A percentile compares a stretch with the other conserved stretches of the same genome.
Evolutionary conservation across 306 rosid genomes (phyloP).

Genomic region (Lupinus albus): DNA sequence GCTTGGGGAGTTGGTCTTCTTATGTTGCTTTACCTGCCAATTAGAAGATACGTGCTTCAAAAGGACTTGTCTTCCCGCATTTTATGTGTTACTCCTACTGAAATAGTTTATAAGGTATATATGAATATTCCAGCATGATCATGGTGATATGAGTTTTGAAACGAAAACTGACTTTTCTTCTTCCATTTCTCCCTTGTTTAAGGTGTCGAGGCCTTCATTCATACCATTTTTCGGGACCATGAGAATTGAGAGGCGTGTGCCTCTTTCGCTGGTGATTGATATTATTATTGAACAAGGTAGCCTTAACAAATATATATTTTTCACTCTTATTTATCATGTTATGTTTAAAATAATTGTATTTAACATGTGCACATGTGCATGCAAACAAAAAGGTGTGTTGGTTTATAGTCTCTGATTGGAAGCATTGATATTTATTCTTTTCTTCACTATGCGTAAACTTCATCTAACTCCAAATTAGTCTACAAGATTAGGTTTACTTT

Average conservation of each 20-base stretch:
- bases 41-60: slow-evolving; percentile 65
- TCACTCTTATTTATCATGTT: background rate
- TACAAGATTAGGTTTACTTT: background rate
- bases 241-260: slow-evolving; percentile 68
- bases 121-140: background rate
- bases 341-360: slow-evolving; percentile 10
- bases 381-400: background rate
- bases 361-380: too few species aligned
- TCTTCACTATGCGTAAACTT: slow-evolving; percentile 8
- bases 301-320: slow-evolving; percentile 16
- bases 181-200: slow-evolving; percentile 29
- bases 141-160: slow-evolving; percentile 25
- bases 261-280: slow-evolving; percentile 76
- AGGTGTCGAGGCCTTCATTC: slow-evolving; percentile 91
- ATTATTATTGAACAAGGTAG: slow-evolving; percentile 91
- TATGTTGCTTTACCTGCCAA: slow-evolving; percentile 86
- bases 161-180: slow-evolving; percentile 8
- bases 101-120: slow-evolving; percentile 80
- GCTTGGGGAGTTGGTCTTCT: slow-evolving; percentile 94
- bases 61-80: slow-evolving; percentile 78
- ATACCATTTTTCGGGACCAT: slow-evolving; percentile 75
- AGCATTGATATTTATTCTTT: slow-evolving; percentile 8
- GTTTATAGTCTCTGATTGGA: slow-evolving; percentile 1
- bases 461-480: background rate
- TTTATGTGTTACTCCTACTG: slow-evolving; percentile 73